Evolutionary conservation across 2,329 filamentous ascomycete species (phyloP), one percentile per base, ranked within the genome.

Genomic region (Diaporthe sp.): DNA sequence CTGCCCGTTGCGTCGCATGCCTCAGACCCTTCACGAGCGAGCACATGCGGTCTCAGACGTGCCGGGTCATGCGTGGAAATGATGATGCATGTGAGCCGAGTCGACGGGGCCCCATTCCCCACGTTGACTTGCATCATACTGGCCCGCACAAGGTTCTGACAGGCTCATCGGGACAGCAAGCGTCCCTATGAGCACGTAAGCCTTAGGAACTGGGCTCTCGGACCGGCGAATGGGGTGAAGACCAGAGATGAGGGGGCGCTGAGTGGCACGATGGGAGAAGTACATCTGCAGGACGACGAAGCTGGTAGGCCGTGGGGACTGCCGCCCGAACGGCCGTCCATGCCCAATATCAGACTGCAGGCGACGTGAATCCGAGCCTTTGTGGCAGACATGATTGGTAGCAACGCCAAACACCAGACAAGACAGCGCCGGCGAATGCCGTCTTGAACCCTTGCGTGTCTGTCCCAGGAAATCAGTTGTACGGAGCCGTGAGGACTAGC

Each of bases 61-160:
- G 67, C 72, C 66, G 67, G 70, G 74, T 47, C 50, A 74, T 60
- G 58, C 60, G 67, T 71, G 60, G 50, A 22, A 47, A 69, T 54
- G 52, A 30, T 64, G 45, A 72, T 72, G 57, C 38, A 38, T 47
- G 69, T 28, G 38, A 72, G 69, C 55, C 57, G 57, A 40, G 66
- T 57, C 67, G 67, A 50, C 58, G 67, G 74, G 45, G 57, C 66
- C 58, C 52, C 52, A 33, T 35, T 57, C 74, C 74, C 74, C 74
- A 76, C 74, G 72, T 72, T 74, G 58, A 67, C 60, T 66, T 74
- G 74, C 72, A 74, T 74, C 71, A 69, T 64, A 72, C 60, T 61
- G 68, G 30, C 60, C 50, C 60, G 54, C 69, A 71, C 60, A 74
- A 72, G 72, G 67, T 69, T 71, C 67, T 76, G 58, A 74, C 72